Conservation (phyloP, 176 grass and related monocot genomes). For the Alopecurus myosuroides region DNA sequence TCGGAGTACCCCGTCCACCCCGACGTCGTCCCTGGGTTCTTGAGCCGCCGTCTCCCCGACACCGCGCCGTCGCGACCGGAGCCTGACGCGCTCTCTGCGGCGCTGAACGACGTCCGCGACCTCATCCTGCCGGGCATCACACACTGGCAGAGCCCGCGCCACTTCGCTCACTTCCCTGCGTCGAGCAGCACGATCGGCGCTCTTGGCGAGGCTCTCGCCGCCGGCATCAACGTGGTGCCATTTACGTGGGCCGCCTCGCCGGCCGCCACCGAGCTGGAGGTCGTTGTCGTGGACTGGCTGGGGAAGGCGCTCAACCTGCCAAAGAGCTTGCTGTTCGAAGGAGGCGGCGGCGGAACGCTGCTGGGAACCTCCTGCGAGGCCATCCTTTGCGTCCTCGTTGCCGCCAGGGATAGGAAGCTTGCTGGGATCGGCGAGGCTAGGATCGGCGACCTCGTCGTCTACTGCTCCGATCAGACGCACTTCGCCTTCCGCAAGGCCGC, state of each 20-base stretch:
- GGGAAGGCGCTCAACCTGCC: conserved; percentile 26
- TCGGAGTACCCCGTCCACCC: neutral
- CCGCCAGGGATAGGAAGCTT: neutral
- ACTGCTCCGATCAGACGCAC: neutral
- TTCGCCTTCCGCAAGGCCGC: neutral
- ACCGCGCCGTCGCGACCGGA: neutral
- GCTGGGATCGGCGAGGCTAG: neutral
- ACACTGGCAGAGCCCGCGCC: conserved; percentile 31
- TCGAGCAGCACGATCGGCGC: conserved; percentile 8
- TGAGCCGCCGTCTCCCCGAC: neutral
- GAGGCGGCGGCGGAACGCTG: neutral
- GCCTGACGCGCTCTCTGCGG: conserved; percentile 8
- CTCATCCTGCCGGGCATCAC: conserved; percentile 32
- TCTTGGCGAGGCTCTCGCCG: conserved; percentile 27
- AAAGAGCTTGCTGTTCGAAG: neutral
- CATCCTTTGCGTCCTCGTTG: neutral
- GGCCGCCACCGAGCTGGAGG: conserved; percentile 36
- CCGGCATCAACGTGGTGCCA: conserved; percentile 12
- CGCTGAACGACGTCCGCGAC: conserved; percentile 6
- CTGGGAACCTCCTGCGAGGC: neutral
- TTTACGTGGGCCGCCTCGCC: conserved; percentile 31
- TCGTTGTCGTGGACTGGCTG: conserved; percentile 44
- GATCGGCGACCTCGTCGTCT: neutral
- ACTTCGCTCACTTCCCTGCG: conserved; percentile 13
- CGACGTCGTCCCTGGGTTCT: neutral